Evolutionary conservation across 768 basidiomycete species (phyloP).

Genomic region (Russula griseocarnosa): DNA sequence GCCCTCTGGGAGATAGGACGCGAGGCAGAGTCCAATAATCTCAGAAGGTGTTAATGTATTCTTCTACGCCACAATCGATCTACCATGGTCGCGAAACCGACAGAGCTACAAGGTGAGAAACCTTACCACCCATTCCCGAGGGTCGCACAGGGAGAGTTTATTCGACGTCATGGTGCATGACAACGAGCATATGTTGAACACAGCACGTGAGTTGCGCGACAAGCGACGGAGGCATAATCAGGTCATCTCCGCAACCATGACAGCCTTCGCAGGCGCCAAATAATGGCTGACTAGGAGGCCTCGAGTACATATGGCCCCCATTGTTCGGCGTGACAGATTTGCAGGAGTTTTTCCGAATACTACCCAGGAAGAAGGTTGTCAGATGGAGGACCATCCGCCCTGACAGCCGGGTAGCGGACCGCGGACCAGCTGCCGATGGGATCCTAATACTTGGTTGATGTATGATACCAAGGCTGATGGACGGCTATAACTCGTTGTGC

Average conservation of each 20-base stretch:
- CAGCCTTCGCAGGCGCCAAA: not conserved
- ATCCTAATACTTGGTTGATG: not conserved
- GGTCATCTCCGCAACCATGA: not conserved
- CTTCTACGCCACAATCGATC: conserved; percentile 25
- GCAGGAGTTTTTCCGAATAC: conserved; percentile 14
- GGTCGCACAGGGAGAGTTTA: not conserved
- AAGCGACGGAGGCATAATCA: not conserved
- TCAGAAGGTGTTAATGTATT: not conserved
- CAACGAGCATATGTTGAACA: conserved; percentile 1
- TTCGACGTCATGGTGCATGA: conserved; percentile 9
- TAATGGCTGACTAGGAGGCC: not conserved
- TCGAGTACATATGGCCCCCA: conserved; percentile 5
- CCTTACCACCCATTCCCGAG: conserved; percentile 7
- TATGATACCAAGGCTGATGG: conserved; percentile 10
- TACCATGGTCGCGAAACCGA: conserved; percentile 3
- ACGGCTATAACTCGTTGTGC: not conserved
- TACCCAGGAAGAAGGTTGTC: conserved; percentile 13
- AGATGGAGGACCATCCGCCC: conserved; percentile 18
- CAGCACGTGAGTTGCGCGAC: not conserved
- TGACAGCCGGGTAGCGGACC: conserved; percentile 12
- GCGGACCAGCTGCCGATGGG: conserved; percentile 9
- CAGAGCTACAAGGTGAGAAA: not conserved
- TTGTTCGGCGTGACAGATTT: conserved; percentile 21
- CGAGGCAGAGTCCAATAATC: not conserved
- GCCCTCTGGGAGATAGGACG: not conserved